These are phyloP conservation scores for Suhomyces bokatorum DNA, from an alignment of 1,139 yeast genomes.

Conservation along the genomic window DNA sequence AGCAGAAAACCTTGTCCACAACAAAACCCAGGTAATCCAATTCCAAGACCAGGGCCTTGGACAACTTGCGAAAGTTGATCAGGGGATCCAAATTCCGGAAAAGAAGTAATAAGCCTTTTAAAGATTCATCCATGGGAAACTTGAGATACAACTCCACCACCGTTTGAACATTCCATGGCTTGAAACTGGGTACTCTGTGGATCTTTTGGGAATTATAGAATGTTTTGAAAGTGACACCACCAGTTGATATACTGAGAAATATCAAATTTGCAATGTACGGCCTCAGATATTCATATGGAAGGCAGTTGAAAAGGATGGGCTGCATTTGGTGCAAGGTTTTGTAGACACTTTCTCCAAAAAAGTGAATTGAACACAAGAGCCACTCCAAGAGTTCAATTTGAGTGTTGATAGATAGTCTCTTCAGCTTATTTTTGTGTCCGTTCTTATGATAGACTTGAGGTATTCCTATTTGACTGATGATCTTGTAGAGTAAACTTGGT, in stretches of 20 bases:
- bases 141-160: conserved; percentile 33
- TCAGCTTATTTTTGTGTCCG: conserved; percentile 27
- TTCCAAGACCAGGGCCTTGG: conserved; percentile 7
- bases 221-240: conserved; percentile 15
- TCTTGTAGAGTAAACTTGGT: conserved; percentile 19
- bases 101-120: conserved; percentile 26
- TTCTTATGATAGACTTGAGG: conserved; percentile 29
- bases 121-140: conserved; percentile 38
- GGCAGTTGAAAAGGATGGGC: conserved; percentile 40
- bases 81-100: conserved; percentile 28
- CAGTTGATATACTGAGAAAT: conserved; percentile 31
- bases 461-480: conserved; percentile 31
- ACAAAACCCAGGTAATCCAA: conserved; percentile 22
- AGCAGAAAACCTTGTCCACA: conserved; percentile 21
- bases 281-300: conserved; percentile 47
- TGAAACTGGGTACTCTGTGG: conserved; percentile 27
- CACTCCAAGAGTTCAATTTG: conserved; percentile 34
- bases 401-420: conserved; percentile 21
- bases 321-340: conserved; percentile 19
- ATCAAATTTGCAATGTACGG: conserved; percentile 44
- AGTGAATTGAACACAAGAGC: conserved; percentile 31
- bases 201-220: conserved; percentile 8
- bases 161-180: conserved; percentile 39
- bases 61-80: conserved; percentile 20
- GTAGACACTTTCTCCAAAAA: conserved; percentile 25